These are phyloP conservation scores for Thinopyrum obtusiflorum DNA, from an alignment of 202 grass and related monocot genomes.

Conservation along the genomic window DNA sequence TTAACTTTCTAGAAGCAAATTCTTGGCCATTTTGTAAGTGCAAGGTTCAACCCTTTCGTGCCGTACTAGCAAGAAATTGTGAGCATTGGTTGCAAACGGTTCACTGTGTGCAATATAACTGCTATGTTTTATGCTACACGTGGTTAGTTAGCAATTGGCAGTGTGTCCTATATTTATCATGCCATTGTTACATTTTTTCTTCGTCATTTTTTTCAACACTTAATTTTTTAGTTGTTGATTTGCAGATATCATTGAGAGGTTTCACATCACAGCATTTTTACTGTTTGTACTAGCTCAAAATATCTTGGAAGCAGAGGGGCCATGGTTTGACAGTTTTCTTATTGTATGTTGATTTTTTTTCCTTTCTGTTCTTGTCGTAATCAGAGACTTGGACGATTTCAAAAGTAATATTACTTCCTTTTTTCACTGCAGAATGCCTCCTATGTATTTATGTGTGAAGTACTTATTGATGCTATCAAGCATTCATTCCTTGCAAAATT, in stretches of 20 bases:
- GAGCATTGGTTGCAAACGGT: slow-evolving; percentile 7
- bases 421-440: slow-evolving; percentile 67
- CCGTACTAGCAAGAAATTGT: background rate
- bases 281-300: slow-evolving; percentile 97
- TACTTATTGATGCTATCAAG: slow-evolving; percentile 92
- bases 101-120: slow-evolving; percentile 2
- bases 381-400: background rate
- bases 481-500: slow-evolving; percentile 99
- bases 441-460: slow-evolving; percentile 86
- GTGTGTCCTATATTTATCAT: background rate
- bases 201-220: background rate
- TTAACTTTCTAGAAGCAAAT: slow-evolving; percentile 3
- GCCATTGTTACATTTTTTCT: background rate
- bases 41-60: background rate
- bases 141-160: background rate
- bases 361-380: background rate
- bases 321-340: slow-evolving; percentile 84
- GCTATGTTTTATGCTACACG: background rate
- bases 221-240: slow-evolving; percentile 18
- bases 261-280: slow-evolving; percentile 92
- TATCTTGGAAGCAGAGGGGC: slow-evolving; percentile 95
- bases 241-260: slow-evolving; percentile 92
- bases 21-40: slow-evolving; percentile 15
- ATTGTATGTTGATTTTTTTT: slow-evolving; percentile 50
- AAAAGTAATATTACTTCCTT: slow-evolving; percentile 33